phyloP scores from a whole-genome alignment of 2,329 filamentous ascomycete genomes.

The Phaeomoniella chlamydospora region DNA sequence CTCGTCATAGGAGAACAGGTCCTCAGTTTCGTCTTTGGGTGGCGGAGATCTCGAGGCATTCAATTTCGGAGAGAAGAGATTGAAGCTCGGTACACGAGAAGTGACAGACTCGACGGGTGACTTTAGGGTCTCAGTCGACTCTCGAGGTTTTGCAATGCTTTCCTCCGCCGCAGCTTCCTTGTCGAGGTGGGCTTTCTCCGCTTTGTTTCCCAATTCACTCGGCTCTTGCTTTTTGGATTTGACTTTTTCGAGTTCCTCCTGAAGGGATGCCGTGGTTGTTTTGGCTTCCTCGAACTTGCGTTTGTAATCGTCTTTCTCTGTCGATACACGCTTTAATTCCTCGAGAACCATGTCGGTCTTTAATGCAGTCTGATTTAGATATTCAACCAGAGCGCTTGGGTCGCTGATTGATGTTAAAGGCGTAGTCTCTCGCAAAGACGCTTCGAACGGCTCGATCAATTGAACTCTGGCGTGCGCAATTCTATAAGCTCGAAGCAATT shows the following conservation, averaged over 20 bases:
- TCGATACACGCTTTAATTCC: conserved; percentile 74
- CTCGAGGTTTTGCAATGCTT: conserved; percentile 7
- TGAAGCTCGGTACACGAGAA: conserved; percentile 19
- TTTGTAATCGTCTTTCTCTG: conserved; percentile 67
- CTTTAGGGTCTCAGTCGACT: conserved; percentile 10
- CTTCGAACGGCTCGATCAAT: conserved; percentile 86
- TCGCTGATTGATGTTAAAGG: conserved; percentile 81
- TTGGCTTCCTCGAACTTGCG: conserved; percentile 59
- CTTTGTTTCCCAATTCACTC: conserved; percentile 7
- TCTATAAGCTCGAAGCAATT: conserved; percentile 80
- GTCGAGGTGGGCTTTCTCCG: conserved; percentile 6
- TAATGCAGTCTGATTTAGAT: conserved; percentile 70
- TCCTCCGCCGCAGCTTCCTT: conserved; percentile 17
- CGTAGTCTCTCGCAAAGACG: conserved; percentile 79
- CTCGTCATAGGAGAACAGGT: conserved; percentile 85
- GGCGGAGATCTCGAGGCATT: conserved; percentile 17
- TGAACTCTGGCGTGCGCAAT: conserved; percentile 77
- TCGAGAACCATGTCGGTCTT: conserved; percentile 90
- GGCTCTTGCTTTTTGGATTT: conserved; percentile 23
- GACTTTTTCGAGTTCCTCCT: conserved; percentile 48
- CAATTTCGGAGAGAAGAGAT: conserved; percentile 22
- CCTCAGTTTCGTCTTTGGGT: conserved; percentile 36
- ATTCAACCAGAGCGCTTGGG: conserved; percentile 72
- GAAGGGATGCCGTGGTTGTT: conserved; percentile 44
- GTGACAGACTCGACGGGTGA: conserved; percentile 18